These are phyloP conservation scores for Claviceps monticola DNA, from an alignment of 2,329 filamentous ascomycete species.

Conservation along the genomic window DNA sequence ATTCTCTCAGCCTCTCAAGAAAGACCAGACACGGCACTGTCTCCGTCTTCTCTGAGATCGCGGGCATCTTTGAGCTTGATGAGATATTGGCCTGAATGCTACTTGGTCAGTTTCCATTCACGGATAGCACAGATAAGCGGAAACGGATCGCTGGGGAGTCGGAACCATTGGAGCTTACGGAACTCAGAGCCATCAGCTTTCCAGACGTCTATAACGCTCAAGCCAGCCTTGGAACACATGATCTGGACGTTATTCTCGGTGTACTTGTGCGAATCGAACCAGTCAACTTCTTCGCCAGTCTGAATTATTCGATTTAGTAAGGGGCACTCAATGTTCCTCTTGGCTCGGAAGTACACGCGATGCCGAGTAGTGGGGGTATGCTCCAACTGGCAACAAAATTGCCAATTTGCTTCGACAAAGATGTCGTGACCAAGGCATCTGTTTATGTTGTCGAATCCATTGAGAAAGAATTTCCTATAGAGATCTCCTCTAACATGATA, in stretches of 20 bases:
- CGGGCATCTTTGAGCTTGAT: slow-evolving; percentile 17
- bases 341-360: slow-evolving; percentile 25
- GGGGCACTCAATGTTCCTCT: slow-evolving; percentile 17
- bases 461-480: slow-evolving; percentile 23
- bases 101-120: slow-evolving; percentile 8
- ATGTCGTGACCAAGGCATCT: slow-evolving; percentile 18
- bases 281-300: slow-evolving; percentile 24
- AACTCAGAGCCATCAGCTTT: slow-evolving; percentile 25
- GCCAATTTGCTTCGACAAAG: slow-evolving; percentile 25
- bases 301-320: slow-evolving; percentile 14
- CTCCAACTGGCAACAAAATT: slow-evolving; percentile 23
- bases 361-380: slow-evolving; percentile 23
- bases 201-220: slow-evolving; percentile 23
- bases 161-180: slow-evolving; percentile 15
- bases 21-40: slow-evolving; percentile 23
- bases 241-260: slow-evolving; percentile 20
- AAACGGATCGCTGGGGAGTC: neutral
- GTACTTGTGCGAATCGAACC: slow-evolving; percentile 31
- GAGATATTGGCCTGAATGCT: slow-evolving; percentile 22
- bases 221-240: slow-evolving; percentile 26
- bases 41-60: slow-evolving; percentile 20
- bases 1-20: neutral
- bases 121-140: neutral
- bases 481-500: slow-evolving; percentile 25
- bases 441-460: slow-evolving; percentile 26